Evolutionary conservation across 176 grass and related monocot genomes (phyloP).

Genomic region (Raddia guianensis): DNA sequence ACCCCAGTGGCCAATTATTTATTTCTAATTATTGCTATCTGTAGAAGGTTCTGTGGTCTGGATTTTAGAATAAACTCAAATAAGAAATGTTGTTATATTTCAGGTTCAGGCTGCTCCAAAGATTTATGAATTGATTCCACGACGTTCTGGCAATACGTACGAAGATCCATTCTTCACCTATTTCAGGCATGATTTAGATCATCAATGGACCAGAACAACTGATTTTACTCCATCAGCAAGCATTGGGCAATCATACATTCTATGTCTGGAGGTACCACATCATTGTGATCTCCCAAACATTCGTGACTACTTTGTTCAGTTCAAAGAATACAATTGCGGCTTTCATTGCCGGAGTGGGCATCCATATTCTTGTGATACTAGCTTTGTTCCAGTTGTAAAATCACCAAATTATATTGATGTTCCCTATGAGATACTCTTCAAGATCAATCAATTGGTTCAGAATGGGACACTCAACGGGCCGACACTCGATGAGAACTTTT

Average conservation of each 20-base stretch:
- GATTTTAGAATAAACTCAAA: constrained; percentile 23
- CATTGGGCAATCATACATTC: constrained; percentile 77
- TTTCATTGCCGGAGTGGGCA: constrained; percentile 45
- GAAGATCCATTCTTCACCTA: constrained; percentile 67
- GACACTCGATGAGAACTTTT: constrained; percentile 66
- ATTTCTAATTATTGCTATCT: background rate
- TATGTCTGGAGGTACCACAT: constrained; percentile 67
- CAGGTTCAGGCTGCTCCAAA: constrained; percentile 87
- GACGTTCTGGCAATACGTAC: constrained; percentile 30
- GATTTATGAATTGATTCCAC: constrained; percentile 50
- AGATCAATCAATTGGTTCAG: constrained; percentile 91
- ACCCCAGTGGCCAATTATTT: background rate
- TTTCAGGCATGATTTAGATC: constrained; percentile 66
- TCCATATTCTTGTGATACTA: constrained; percentile 57
- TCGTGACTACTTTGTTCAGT: constrained; percentile 67
- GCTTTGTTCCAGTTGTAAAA: constrained; percentile 68
- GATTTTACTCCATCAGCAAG: constrained; percentile 78
- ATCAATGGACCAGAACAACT: constrained; percentile 71
- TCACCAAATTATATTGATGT: constrained; percentile 35
- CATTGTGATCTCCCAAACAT: constrained; percentile 60
- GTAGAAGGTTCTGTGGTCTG: background rate
- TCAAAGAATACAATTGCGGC: constrained; percentile 45
- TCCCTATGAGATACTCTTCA: constrained; percentile 74
- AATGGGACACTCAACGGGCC: constrained; percentile 78
- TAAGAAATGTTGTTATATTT: background rate